Percentiles rank a stretch among this genome's conserved stretches.
Evolutionary conservation across 1,139 yeast species (phyloP).

Genomic region (Pneumocystis jirovecii): DNA sequence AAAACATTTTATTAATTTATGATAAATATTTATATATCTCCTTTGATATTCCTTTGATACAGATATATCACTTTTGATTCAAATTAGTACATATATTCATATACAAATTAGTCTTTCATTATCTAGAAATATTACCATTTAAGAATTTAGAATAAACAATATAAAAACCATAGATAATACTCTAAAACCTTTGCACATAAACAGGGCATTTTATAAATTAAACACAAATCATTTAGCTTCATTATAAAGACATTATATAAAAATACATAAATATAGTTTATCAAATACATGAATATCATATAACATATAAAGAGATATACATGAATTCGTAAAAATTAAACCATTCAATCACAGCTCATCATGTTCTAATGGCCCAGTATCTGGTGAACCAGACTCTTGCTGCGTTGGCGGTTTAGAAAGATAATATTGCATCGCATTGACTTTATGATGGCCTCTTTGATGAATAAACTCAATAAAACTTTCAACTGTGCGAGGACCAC

Average conservation of each 20-base stretch:
- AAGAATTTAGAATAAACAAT: too few relatives aligned
- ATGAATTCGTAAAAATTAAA: not conserved
- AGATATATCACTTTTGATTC: not conserved
- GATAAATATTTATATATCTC: not conserved
- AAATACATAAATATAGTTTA: not conserved
- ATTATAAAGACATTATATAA: too few relatives aligned
- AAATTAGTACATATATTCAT: not conserved
- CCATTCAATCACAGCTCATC: not conserved
- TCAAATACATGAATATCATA: not conserved
- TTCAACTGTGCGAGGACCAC: slow-evolving; percentile 63
- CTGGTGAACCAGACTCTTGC: slow-evolving; percentile 6
- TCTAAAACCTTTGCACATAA: too few relatives aligned
- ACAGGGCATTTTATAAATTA: too few relatives aligned
- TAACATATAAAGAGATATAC: not conserved
- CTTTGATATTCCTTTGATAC: not conserved
- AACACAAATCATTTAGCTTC: too few relatives aligned
- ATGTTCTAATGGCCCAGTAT: slow-evolving; percentile 19
- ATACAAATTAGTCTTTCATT: not conserved
- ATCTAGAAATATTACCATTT: not conserved
- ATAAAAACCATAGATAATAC: too few relatives aligned
- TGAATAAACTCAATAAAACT: slow-evolving; percentile 54
- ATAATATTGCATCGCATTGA: slow-evolving; percentile 22
- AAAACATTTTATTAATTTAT: not conserved
- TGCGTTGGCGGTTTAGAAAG: not conserved
- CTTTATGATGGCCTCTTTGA: slow-evolving; percentile 43